Conservation (phyloP, 1,284 basidiomycete genomes). For the Cryptococcus jaspeensis region DNA sequence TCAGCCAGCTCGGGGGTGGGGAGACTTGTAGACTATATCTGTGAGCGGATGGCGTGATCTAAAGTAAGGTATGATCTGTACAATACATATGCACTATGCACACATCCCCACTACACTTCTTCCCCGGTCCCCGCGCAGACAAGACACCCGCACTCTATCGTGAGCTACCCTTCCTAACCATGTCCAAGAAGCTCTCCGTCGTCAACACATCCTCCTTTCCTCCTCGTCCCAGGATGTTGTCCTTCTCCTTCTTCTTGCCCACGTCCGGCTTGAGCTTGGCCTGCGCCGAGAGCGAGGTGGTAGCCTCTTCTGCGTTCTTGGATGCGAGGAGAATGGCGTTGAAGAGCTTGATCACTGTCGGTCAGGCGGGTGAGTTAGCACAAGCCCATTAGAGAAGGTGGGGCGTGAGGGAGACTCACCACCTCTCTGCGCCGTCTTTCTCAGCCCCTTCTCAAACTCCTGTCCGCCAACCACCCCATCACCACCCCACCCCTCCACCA, state of each 20-base stretch:
- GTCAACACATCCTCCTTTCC: conserved; percentile 47
- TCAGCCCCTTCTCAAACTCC: conserved; percentile 51
- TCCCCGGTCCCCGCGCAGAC: background rate
- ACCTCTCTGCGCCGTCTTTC: conserved; percentile 52
- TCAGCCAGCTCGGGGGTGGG: background rate
- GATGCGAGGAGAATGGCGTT: conserved; percentile 52
- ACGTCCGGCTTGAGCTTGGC: conserved; percentile 42
- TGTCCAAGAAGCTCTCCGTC: conserved; percentile 53
- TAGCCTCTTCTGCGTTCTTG: conserved; percentile 39
- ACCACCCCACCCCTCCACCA: conserved; percentile 48
- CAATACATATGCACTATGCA: background rate
- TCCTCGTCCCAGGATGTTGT: conserved; percentile 50
- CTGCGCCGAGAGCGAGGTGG: conserved; percentile 27
- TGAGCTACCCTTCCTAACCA: conserved; percentile 45
- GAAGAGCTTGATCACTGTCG: conserved; percentile 53
- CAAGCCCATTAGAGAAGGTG: background rate
- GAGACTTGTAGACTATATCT: background rate
- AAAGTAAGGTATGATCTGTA: background rate
- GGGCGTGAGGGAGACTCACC: conserved; percentile 37
- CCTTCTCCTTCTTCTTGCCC: conserved; percentile 47
- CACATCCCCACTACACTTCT: background rate
- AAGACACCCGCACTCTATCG: background rate
- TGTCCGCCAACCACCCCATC: conserved; percentile 39
- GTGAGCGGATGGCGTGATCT: background rate
- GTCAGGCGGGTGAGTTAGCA: background rate